Evolutionary conservation across 352 stramenopile species (phyloP), one percentile per base, ranked within the genome.

Genomic region (Globisporangium camurandrum): DNA sequence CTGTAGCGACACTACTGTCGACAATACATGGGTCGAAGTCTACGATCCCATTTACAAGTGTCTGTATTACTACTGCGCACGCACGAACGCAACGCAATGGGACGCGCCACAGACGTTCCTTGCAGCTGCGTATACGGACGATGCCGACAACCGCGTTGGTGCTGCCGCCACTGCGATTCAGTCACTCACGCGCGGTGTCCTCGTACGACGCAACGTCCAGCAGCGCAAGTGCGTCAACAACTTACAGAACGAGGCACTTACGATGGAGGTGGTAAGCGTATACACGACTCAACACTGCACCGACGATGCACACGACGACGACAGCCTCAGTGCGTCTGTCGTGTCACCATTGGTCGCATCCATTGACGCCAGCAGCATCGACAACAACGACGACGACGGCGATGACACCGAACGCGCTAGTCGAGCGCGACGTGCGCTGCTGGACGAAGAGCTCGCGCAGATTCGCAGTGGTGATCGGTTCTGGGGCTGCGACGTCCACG

Each of bases 41-140:
- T 86, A 73, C 50, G 71, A 86, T 22, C 75, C 71, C 1, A 63
- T 69, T 34, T 59, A 75, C 31, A 72, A 75, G 23, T 53, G 78
- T 26, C 55, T 77, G 33, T 86, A 86, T 47, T 86, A 86, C 53
- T 76, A 77, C 46, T 77, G 65, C 41, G 58, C 71, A 8, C 41
- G 51, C 1, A 79, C 75, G 7, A 59, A 57, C 17, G 66, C 74
- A 44, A 79, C 69, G 10, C 61, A 69, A 1, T 83, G 67, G 71
- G 69, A 83, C 31, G 55, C 66, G 0, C 66, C 75, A 7, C 56
- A 54, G 9, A 31, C 60, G 24, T 70, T 66, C n/a, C 64, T 72
- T 17, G 62, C 65, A 3, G 61, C 62, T 4, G 41, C 51, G 3
- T n/a, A n/a, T n/a, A n/a, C n/a, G n/a, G n/a, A n/a, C n/a, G n/a